phyloP scores from a whole-genome alignment of 2,329 filamentous ascomycete genomes.

The Fusarium foetens region DNA sequence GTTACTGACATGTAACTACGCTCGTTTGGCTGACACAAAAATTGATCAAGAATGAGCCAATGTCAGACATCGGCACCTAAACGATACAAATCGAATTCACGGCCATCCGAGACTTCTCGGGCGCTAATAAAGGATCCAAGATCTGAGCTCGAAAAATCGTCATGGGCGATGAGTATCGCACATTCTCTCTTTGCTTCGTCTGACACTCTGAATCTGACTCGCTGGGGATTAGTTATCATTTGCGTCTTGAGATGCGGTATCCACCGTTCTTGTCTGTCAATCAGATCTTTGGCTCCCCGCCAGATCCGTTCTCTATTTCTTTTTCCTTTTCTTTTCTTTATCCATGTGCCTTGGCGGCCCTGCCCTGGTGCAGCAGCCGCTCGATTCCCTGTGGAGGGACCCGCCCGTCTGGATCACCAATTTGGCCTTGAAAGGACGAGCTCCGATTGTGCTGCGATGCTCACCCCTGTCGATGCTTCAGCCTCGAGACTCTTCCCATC shows the following conservation, averaged over 20 bases:
- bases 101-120: slow-evolving; percentile 29
- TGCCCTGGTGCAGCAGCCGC: slow-evolving; percentile 15
- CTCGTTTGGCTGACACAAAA: neutral
- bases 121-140: slow-evolving; percentile 30
- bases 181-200: slow-evolving; percentile 4
- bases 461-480: slow-evolving; percentile 18
- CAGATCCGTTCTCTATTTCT: neutral
- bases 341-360: slow-evolving; percentile 15
- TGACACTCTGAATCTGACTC: neutral
- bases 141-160: slow-evolving; percentile 20
- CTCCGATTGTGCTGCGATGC: slow-evolving; percentile 33
- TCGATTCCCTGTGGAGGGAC: slow-evolving; percentile 34
- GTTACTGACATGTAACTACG: slow-evolving; percentile 14
- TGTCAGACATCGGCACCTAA: neutral
- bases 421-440: slow-evolving; percentile 20
- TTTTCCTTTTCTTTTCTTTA: neutral
- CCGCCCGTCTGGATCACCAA: slow-evolving; percentile 37
- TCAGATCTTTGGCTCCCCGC: slow-evolving; percentile 17
- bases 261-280: slow-evolving; percentile 15
- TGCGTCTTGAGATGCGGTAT: neutral
- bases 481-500: slow-evolving; percentile 24
- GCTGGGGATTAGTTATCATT: neutral
- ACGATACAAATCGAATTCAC: slow-evolving; percentile 20
- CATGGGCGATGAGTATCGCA: slow-evolving; percentile 13
- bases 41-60: neutral